Evolutionary conservation across 169 alveolate species (phyloP), one percentile per base, ranked within the genome.

Genomic region (Eimeria tenella): DNA sequence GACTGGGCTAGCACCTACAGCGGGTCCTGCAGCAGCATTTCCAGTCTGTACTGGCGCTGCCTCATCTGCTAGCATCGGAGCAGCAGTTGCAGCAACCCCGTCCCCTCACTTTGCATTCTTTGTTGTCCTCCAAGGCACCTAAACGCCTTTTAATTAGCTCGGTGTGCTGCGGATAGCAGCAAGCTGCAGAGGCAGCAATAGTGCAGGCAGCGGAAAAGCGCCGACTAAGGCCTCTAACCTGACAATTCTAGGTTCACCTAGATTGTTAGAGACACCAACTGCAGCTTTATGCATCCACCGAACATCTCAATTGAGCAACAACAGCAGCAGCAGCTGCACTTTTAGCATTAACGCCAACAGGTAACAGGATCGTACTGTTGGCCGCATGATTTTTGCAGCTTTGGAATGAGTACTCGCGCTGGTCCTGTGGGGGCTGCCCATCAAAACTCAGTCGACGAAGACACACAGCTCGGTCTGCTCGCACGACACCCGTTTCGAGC

Each of bases 161-260:
- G 11, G 91, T 62, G 55, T 84, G 91, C 91, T 84, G 91, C n/a
- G 91, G 91, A 49, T 84, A 84, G 79, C 91, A 84, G 91, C 91
- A 84, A 5, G 91, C 91, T 84, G 79, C 31, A 84, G 52, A 58
- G 10, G 21, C 77, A 84, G 55, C 81, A 63, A 56, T n/a, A 60
- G 74, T 31, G 42, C 71, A 56, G 17, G 23, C 70, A 56, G 10
- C 9, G 89, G 55, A 56, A 0, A 81, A 31, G 42, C 42, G 2
- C 42, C 42, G 2, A 31, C 42, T 2, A 31, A 31, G 42, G 42
- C 42, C 42, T 31, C 0, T 31, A 1, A 31, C 42, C 42, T 31
- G 42, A 31, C 42, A 31, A 31, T 31, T 31, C 42, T 31, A 31
- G 42, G 42, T 31, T 2, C 42, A 31, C 42, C 42, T 31, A 10